Evolutionary conservation across 257 asterid genomes (phyloP).

Genomic region (Voacanga thouarsii): DNA sequence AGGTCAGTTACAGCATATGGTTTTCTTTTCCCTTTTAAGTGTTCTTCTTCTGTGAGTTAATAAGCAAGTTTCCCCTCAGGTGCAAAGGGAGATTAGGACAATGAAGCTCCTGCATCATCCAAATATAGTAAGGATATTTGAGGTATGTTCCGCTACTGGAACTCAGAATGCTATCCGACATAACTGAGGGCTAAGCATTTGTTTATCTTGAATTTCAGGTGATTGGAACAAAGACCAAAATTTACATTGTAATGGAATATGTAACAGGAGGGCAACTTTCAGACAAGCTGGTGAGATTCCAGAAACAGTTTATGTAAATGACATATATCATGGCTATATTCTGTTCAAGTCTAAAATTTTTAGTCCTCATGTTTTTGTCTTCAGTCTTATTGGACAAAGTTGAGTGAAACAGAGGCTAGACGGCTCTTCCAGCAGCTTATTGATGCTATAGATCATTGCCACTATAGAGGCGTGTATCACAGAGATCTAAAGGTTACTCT

Average conservation of each 20-base stretch:
- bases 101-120: slow-evolving; percentile 30
- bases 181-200: not conserved
- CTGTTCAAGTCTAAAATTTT: not conserved
- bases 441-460: slow-evolving; percentile 34
- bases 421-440: slow-evolving; percentile 31
- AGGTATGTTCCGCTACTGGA: slow-evolving; percentile 9
- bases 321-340: not conserved
- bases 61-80: not conserved
- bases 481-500: slow-evolving; percentile 30
- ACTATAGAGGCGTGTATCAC: slow-evolving; percentile 29
- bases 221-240: slow-evolving; percentile 33
- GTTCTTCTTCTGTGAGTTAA: not conserved
- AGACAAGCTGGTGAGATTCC: slow-evolving; percentile 23
- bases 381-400: slow-evolving; percentile 17
- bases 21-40: not conserved
- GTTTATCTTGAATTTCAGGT: slow-evolving; percentile 15
- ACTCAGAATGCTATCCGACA: not conserved
- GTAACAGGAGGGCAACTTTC: slow-evolving; percentile 30
- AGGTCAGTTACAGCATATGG: slow-evolving; percentile 12
- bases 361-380: not conserved
- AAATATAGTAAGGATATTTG: slow-evolving; percentile 24
- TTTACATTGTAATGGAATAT: slow-evolving; percentile 33
- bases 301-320: not conserved
- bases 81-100: slow-evolving; percentile 24
- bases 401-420: slow-evolving; percentile 27